Evolutionary conservation across 2,329 filamentous ascomycete species (phyloP).

Genomic region (Aureobasidium sp.): DNA sequence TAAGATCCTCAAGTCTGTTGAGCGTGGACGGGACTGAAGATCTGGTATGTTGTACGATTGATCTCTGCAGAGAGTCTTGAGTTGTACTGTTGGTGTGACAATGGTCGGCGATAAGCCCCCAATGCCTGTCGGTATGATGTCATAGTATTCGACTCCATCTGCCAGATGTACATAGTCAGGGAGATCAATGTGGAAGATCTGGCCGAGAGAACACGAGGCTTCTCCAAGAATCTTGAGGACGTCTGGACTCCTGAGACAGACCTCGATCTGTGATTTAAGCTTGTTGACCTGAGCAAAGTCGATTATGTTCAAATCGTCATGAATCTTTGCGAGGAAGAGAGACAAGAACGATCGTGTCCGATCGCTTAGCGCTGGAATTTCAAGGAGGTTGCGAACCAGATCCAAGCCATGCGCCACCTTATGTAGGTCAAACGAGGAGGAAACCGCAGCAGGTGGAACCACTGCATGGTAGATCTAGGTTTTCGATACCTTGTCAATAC

Average conservation of each 20-base stretch:
- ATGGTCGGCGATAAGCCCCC: neutral
- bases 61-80: neutral
- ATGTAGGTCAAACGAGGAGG: too few species aligned
- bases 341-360: neutral
- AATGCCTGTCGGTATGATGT: neutral
- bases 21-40: too few species aligned
- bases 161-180: too few species aligned
- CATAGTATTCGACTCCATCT: neutral
- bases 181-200: neutral
- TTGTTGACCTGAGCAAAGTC: neutral
- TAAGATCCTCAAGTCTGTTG: neutral
- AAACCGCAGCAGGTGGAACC: too few species aligned
- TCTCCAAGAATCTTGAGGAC: neutral
- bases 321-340: neutral
- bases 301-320: neutral
- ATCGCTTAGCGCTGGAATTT: neutral
- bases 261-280: too few species aligned
- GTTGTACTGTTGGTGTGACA: neutral
- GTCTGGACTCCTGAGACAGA: neutral
- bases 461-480: too few species aligned
- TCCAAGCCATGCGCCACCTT: neutral
- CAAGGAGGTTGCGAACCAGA: neutral
- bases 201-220: neutral
- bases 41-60: neutral
- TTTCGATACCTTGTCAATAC: too few species aligned